Evolutionary conservation across 148 eudicot species (phyloP), one percentile per base, ranked within the genome.

Genomic region (Chenopodium album): DNA sequence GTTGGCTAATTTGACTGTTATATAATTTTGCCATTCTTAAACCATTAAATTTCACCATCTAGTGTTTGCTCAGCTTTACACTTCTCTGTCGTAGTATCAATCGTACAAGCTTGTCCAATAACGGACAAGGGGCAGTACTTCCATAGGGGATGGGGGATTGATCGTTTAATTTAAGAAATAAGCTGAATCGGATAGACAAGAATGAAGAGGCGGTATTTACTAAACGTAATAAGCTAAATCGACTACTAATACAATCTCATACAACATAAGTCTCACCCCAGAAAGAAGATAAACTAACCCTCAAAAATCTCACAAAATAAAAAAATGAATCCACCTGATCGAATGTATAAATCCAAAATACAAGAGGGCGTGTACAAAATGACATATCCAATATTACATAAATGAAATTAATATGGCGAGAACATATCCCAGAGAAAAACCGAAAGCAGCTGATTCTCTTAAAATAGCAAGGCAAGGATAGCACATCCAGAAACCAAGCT

Each of bases 311-410:
- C 72, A 52, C 78, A 56, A 72, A 37, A 56, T 78, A 78, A 72
- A 37, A 56, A 82, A 82, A 82, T 72, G 81, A 78, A 77, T 72
- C 81, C 81, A 82, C 64, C 80, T 78, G 76, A 56, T 56, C 62
- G 7, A 82, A 78, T 82, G 81, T 78, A 50, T 82, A 46, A 74
- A 82, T 78, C 81, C 85, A 71, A 77, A 82, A 78, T 82, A 82
- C 80, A 78, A 68, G 81, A 78, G 73, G 67, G 78, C 80, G 17
- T 22, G 62, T 17, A 77, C 72, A 71, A 77, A 71, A 59, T 81
- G 77, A 82, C 52, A 73, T 62, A 62, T 29, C 81, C 71, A 64
- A 82, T 32, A 50, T 46, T 81, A 81, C 74, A 52, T 32, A 31
- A 9, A 66, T 64, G 70, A 56, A 72, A 71, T 41, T 34, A 81